These are phyloP conservation scores for Saposhnikovia divaricata DNA, from an alignment of 129 eudicot species.

Conservation along the genomic window DNA sequence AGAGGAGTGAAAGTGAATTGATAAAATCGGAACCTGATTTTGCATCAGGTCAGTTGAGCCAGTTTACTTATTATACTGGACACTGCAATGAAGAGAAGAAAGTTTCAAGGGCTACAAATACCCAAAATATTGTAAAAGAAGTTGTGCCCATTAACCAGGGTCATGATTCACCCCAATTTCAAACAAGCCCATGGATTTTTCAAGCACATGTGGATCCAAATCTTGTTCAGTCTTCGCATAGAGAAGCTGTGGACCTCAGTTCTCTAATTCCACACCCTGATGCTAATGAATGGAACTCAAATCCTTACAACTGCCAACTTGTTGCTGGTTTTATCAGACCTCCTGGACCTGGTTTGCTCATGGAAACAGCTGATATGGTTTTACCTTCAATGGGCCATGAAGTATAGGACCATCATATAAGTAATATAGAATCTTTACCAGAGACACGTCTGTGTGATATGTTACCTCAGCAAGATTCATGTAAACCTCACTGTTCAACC, in stretches of 20 bases:
- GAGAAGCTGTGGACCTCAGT: conserved; percentile 40
- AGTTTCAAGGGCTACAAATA: conserved; percentile 20
- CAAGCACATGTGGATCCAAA: conserved; percentile 34
- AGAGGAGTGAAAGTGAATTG: conserved; percentile 11
- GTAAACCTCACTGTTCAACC: conserved; percentile 22
- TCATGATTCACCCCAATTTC: conserved; percentile 23
- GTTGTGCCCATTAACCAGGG: conserved; percentile 22
- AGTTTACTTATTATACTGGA: conserved; percentile 15
- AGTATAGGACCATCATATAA: conserved; percentile 49
- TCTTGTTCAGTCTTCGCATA: conserved; percentile 32
- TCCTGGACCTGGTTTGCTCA: conserved; percentile 3
- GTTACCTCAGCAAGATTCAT: conserved; percentile 19
- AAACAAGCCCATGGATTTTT: conserved; percentile 16
- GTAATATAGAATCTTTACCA: conserved; percentile 23
- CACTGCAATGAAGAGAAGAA: conserved; percentile 22
- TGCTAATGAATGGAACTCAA: conserved; percentile 33
- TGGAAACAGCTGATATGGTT: conserved; percentile 19
- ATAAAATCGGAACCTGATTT: conserved; percentile 22
- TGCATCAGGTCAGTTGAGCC: conserved; percentile 19
- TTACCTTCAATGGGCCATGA: conserved; percentile 34
- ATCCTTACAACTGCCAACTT: conserved; percentile 9
- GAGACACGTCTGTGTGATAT: conserved; percentile 28
- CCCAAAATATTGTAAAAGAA: conserved; percentile 23
- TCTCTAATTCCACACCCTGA: conserved; percentile 42
- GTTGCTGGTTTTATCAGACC: not conserved